These are phyloP conservation scores for Trichoderma polysporum DNA, from an alignment of 2,329 filamentous ascomycete genomes.

Conservation along the genomic window DNA sequence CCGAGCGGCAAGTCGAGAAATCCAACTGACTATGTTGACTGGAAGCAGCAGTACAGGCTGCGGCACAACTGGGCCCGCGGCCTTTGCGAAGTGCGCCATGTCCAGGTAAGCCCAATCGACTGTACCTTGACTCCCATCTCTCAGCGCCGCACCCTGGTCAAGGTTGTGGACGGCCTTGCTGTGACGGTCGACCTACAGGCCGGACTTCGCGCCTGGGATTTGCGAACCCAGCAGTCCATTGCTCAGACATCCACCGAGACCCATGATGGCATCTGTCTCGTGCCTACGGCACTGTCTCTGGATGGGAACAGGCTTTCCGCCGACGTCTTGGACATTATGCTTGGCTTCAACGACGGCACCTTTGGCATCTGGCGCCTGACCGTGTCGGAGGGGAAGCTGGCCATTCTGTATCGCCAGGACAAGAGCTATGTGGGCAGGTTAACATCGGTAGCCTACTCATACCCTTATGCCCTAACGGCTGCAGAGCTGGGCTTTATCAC, in stretches of 20 bases:
- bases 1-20: conserved; percentile 45
- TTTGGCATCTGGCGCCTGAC: conserved; percentile 69
- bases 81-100: conserved; percentile 75
- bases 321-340: conserved; percentile 55
- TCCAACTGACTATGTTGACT: conserved; percentile 56
- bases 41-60: conserved; percentile 86
- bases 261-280: conserved; percentile 25
- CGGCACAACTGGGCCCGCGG: conserved; percentile 89
- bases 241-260: conserved; percentile 46
- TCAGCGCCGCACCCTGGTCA: conserved; percentile 65
- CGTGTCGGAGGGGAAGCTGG: conserved; percentile 44
- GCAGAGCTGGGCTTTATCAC: conserved; percentile 72
- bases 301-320: conserved; percentile 50
- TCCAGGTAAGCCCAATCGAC: conserved; percentile 54
- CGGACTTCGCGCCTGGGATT: conserved; percentile 77
- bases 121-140: conserved; percentile 26
- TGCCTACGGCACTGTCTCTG: conserved; percentile 65
- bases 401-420: conserved; percentile 56
- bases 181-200: conserved; percentile 69
- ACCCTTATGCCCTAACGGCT: conserved; percentile 77
- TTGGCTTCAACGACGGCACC: conserved; percentile 71
- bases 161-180: conserved; percentile 73
- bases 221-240: conserved; percentile 62
- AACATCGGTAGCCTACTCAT: conserved; percentile 67
- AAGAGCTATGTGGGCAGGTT: conserved; percentile 65